These are phyloP conservation scores for Daldinia loculata DNA, from an alignment of 495 filamentous ascomycete genomes.

Conservation along the genomic window DNA sequence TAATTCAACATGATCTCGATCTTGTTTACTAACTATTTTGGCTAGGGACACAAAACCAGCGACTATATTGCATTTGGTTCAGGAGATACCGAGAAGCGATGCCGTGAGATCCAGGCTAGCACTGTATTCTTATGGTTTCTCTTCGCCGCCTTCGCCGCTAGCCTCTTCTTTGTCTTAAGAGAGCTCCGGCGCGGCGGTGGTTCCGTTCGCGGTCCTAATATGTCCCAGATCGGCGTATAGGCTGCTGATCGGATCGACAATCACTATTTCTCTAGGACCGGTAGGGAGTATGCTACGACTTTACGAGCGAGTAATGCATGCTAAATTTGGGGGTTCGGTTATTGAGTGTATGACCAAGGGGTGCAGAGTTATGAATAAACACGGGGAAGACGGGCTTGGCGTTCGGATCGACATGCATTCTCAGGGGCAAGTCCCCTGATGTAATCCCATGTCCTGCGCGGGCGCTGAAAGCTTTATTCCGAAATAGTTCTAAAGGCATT, in stretches of 20 bases:
- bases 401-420: conserved; percentile 7
- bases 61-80: conserved; percentile 60
- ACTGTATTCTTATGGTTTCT: conserved; percentile 62
- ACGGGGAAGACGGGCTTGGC: conserved; percentile 14
- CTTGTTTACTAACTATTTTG: conserved; percentile 12
- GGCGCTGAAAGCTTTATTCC: neutral
- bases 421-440: neutral
- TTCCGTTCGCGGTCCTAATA: conserved; percentile 54
- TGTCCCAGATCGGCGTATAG: conserved; percentile 59
- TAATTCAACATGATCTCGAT: neutral
- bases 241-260: conserved; percentile 23
- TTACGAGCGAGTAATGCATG: conserved; percentile 15
- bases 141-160: conserved; percentile 49
- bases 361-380: neutral
- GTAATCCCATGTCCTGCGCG: conserved; percentile 5
- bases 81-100: conserved; percentile 53
- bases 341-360: conserved; percentile 20
- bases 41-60: conserved; percentile 35
- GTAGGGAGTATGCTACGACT: conserved; percentile 18
- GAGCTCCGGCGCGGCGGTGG: conserved; percentile 53
- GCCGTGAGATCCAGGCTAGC: conserved; percentile 60
- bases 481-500: neutral
- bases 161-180: conserved; percentile 46
- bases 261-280: neutral
- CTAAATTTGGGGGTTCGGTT: neutral